Base-by-base conservation (phyloP, 129 eudicot species). In the Flaveria bidentis region DNA sequence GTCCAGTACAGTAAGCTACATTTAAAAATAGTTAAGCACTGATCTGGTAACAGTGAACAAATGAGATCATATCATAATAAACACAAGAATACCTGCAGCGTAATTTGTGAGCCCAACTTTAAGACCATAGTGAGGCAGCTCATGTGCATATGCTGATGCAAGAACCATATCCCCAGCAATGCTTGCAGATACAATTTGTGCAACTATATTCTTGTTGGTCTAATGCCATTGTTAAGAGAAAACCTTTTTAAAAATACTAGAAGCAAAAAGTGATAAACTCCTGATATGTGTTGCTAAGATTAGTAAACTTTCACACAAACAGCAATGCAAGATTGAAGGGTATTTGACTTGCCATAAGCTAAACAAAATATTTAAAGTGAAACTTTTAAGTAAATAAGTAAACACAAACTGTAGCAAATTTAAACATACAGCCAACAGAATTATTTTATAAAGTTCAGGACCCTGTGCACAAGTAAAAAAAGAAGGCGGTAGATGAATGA, bases 91-190 rank as follows among this genome's bases (percentile, higher is more conserved):
- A 85, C 89, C 86, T 65, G 89, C 84, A 22, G 89, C 89, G 61
- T 85, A 85, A 57, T 85, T 85, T 16, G 86, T 82, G 76, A 85
- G 89, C 45, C 89, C 89, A 9, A 82, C 84, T 82, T 82, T 81
- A 62, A 85, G 86, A 52, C 89, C 89, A 67, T 79, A 82, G 46
- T 76, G 80, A 57, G 89, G 89, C 39, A 85, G 55, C 71, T 85
- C 89, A 18, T 82, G 86, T 26, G 89, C 82, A 76, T 82, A 82
- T 10, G 89, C 89, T 17, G 86, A 71, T 25, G 91, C 88, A 50
- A 84, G 88, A 76, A 87, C 81, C 72, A 80, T 74, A 46, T 87
- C 91, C n/a, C 91, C 91, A 63, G 91, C 76, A 72, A 87, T 82
- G 80, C 83, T 87, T 63, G 88, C 88, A 69, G 88, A 87, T 62